These are phyloP conservation scores for Tylopilus balloui DNA, from an alignment of 768 basidiomycete genomes.

Conservation along the genomic window DNA sequence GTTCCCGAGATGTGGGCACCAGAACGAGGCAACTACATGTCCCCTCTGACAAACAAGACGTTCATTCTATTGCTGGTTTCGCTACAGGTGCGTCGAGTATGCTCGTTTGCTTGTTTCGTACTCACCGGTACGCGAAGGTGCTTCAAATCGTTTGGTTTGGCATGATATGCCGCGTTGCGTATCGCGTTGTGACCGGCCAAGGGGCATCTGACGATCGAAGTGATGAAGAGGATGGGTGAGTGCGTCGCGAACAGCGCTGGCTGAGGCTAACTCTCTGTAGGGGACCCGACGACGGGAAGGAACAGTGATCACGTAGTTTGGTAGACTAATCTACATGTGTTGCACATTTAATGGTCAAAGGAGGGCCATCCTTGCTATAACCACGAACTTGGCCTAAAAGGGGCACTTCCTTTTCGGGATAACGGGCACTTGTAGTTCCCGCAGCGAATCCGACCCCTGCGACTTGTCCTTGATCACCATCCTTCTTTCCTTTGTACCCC, in stretches of 20 bases:
- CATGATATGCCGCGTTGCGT: constrained; percentile 83
- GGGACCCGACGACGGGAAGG: constrained; percentile 19
- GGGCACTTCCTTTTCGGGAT: constrained; percentile 27
- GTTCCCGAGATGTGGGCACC: constrained; percentile 58
- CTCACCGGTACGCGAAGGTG: constrained; percentile 39
- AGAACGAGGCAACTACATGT: constrained; percentile 52
- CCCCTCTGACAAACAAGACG: constrained; percentile 35
- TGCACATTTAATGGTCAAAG: constrained; percentile 23
- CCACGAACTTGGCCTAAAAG: constrained; percentile 2
- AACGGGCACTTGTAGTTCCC: constrained; percentile 10
- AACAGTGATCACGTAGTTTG: constrained; percentile 21
- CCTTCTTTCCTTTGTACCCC: constrained; percentile 1
- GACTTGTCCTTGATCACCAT: constrained; percentile 1
- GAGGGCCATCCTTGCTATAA: constrained; percentile 23
- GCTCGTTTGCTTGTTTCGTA: background rate
- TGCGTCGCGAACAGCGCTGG: background rate
- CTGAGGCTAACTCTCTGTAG: constrained; percentile 18
- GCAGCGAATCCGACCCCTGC: constrained; percentile 9
- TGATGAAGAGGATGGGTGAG: constrained; percentile 68
- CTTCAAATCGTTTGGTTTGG: constrained; percentile 81
- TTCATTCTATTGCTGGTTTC: constrained; percentile 56
- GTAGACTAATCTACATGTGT: constrained; percentile 23
- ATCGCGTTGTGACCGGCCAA: constrained; percentile 65
- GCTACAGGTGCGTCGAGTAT: constrained; percentile 49
- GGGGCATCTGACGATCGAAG: constrained; percentile 83